Base-by-base conservation (phyloP, 106 monocot genomes). In the Acanthochlamys bracteata region DNA sequence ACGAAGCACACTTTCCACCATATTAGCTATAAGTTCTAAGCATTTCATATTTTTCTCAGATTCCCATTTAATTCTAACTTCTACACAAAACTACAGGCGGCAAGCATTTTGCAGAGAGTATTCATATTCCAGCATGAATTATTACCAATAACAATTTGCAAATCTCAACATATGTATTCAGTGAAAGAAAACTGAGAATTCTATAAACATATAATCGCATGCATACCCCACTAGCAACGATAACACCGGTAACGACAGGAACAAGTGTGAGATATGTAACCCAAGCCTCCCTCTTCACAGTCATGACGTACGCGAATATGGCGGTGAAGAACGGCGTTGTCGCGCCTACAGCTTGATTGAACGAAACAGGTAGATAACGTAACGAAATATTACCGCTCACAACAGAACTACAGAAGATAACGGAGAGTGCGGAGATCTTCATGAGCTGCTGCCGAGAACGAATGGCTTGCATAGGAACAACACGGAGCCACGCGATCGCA, bases 251-350 rank as follows among this genome's bases (percentile, higher is more conserved):
- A 15, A 76, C 75, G 56, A 76, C 69, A 0, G 75, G 75, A n/a
- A 76, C 39, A 22, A 76, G 75, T 4, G 75, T 49, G 24, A 65
- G 11, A 24, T 76, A 76, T 1, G 69, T 65, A 39, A 76, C 23
- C 76, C 65, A 70, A 11, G 58, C 45, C 64, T 76, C 76, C 42
- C 69, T 56, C 57, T 51, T 53, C 11, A 69, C 47, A 20, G 78
- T 72, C 61, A 78, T 68, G 27, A 78, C 0, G 22, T 72, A 78
- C 7, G 78, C 72, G 39, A 78, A 68, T n/a, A 78, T 27, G 11
- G 77, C 77, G 11, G 77, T 78, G 67, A 78, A 78, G 67, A 78
- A 78, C 11, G 77, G 77, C 27, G 77, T 78, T 66, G 77, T 78
- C 19, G 77, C 77, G 7, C 77, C 77, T 12, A 78, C 71, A 17